Evolutionary conservation across 345 rosid species (phyloP).

Genomic region (Noccaea bulbosa): DNA sequence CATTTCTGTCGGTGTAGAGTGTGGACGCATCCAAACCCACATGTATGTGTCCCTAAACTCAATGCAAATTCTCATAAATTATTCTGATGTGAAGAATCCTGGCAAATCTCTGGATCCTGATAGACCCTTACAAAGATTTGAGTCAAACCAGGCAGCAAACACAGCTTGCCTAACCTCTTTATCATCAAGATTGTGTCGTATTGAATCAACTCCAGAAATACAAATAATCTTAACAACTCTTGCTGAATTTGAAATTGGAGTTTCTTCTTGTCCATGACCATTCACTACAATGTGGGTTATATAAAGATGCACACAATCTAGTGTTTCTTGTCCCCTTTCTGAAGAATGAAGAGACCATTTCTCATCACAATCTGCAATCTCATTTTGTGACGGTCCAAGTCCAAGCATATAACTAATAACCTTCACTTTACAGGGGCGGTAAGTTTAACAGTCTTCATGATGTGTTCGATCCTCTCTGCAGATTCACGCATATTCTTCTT

Average conservation of each 20-base stretch:
- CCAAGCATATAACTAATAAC: neutral
- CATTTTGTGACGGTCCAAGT: conserved; percentile 1
- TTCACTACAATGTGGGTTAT: neutral
- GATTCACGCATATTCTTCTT: conserved; percentile 58
- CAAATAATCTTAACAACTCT: conserved; percentile 12
- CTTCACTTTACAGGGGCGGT: conserved; percentile 39
- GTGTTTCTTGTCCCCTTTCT: conserved; percentile 13
- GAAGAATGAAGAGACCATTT: neutral
- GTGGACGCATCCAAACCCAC: conserved; percentile 37
- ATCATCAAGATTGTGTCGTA: conserved; percentile 5
- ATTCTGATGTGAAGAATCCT: conserved; percentile 10
- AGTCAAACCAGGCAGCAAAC: conserved; percentile 20
- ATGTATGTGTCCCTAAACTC: conserved; percentile 32
- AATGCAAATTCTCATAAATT: conserved; percentile 20
- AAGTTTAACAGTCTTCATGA: conserved; percentile 56
- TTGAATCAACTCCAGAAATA: conserved; percentile 25
- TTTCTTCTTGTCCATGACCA: neutral
- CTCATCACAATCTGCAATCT: neutral
- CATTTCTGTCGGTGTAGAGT: conserved; percentile 40
- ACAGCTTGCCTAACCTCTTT: conserved; percentile 19
- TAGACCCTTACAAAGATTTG: neutral
- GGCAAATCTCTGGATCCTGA: conserved; percentile 13
- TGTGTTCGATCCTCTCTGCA: conserved; percentile 58
- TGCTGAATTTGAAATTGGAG: neutral
- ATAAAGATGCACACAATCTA: neutral